Evolutionary conservation across 805 yeast genomes (phyloP), one percentile per base, ranked within the genome.

Genomic region (Grigorovia humatica): DNA sequence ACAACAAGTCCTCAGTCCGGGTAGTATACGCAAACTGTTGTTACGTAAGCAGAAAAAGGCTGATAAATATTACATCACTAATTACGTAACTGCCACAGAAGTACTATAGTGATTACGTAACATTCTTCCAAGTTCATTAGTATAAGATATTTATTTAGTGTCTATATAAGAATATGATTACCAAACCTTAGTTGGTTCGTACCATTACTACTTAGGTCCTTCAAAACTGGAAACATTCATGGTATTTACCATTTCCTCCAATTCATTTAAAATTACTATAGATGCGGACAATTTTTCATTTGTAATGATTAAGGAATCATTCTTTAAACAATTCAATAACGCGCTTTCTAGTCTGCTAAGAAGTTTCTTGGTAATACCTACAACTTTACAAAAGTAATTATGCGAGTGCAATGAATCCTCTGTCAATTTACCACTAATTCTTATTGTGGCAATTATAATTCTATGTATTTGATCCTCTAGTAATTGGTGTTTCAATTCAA

Each of bases 341-440:
- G 57, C 23, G 1, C 51, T 55, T 50, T 61, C 65, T 30, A 61
- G 41, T 51, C 54, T 53, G 18, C 60, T 56, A 4, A 61, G 55
- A 15, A 58, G 52, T 51, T 52, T 59, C 47, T 58, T 60, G 13
- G 71, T 59, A 6, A 75, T 60, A 1, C 79, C 79, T 23, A 74
- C 74, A 1, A 72, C 76, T 43, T 70, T 70, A 42, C 78, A 74
- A 50, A 70, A 74, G 49, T 74, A 68, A 44, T 62, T 59, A 58
- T 74, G 77, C 2, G 71, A 65, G 56, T 73, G 74, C 43, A 67
- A 66, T 27, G 68, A 59, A 55, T 75, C 80, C 54, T 76, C 79
- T 4, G 73, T 60, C 30, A 67, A 59, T 57, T 76, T 76, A 35
- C 73, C 68, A 8, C 77, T 74, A 2, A 75, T 59, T 11, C 78